Evolutionary conservation across 306 rosid genomes (phyloP).

Genomic region (Oemleria cerasiformis): DNA sequence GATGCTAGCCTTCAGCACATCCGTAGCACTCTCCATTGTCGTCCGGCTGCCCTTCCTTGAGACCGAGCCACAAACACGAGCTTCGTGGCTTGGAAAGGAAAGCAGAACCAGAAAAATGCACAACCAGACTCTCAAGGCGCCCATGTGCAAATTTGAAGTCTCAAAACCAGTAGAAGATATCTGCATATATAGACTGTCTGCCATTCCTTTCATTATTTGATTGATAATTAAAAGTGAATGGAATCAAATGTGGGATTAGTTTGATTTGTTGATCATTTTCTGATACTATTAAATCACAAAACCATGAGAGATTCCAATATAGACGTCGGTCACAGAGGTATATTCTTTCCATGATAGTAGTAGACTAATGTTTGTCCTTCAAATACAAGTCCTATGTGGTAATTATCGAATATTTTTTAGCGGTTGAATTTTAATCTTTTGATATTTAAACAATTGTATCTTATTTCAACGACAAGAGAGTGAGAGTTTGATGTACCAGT

Average conservation of each 20-base stretch:
- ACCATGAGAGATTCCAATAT: background rate
- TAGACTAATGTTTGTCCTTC: no score
- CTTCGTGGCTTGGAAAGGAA: background rate
- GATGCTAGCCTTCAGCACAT: conserved; percentile 13
- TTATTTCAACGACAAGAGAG: no score
- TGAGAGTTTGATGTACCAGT: no score
- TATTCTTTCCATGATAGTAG: no score
- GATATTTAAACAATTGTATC: no score
- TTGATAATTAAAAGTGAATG: background rate
- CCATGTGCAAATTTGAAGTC: conserved; percentile 1
- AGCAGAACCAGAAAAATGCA: background rate
- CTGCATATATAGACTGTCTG: background rate
- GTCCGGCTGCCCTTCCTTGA: background rate
- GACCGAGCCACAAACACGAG: background rate
- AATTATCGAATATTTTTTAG: no score
- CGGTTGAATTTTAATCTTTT: no score
- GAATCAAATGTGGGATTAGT: background rate
- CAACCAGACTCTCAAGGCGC: background rate
- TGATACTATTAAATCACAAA: background rate
- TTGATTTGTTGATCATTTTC: background rate
- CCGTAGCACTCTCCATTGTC: background rate
- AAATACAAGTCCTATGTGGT: no score
- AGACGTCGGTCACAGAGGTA: no score
- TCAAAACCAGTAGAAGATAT: background rate
- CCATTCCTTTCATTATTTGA: background rate